phyloP scores from a whole-genome alignment of 768 basidiomycete species.

The Russula abietina region DNA sequence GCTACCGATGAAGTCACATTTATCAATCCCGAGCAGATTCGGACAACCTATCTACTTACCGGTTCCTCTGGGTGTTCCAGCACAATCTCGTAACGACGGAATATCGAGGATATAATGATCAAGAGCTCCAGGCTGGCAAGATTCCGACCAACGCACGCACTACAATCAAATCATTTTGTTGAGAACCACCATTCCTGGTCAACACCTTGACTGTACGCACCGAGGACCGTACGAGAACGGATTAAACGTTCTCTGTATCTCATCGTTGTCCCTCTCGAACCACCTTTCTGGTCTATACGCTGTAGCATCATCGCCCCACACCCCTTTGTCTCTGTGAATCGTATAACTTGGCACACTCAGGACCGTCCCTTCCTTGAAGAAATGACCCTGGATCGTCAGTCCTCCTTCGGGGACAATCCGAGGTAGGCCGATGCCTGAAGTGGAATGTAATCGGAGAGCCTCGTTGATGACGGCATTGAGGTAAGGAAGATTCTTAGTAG shows the following conservation, averaged over 20 bases:
- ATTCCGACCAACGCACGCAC: conserved; percentile 82
- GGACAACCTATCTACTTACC: conserved; percentile 36
- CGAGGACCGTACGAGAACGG: conserved; percentile 81
- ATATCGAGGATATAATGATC: conserved; percentile 74
- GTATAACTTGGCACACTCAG: conserved; percentile 79
- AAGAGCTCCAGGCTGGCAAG: conserved; percentile 73
- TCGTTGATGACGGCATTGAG: conserved; percentile 87
- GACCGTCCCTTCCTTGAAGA: conserved; percentile 69
- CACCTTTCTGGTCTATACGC: conserved; percentile 78
- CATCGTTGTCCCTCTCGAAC: conserved; percentile 62
- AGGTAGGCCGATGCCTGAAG: conserved; percentile 78
- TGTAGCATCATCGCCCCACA: conserved; percentile 79
- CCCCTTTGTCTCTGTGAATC: conserved; percentile 64
- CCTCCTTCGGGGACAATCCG: conserved; percentile 73
- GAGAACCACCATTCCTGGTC: neutral
- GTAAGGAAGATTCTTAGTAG: conserved; percentile 70
- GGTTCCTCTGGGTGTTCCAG: conserved; percentile 51
- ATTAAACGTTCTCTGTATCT: conserved; percentile 70
- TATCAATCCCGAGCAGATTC: neutral
- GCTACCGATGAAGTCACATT: conserved; percentile 33
- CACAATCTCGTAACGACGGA: conserved; percentile 70
- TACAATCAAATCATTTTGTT: conserved; percentile 27
- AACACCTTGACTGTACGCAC: conserved; percentile 34
- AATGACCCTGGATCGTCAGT: conserved; percentile 48
- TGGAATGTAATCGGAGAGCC: conserved; percentile 77